phyloP scores from a whole-genome alignment of 2,329 filamentous ascomycete species.

The Periconia sp. region DNA sequence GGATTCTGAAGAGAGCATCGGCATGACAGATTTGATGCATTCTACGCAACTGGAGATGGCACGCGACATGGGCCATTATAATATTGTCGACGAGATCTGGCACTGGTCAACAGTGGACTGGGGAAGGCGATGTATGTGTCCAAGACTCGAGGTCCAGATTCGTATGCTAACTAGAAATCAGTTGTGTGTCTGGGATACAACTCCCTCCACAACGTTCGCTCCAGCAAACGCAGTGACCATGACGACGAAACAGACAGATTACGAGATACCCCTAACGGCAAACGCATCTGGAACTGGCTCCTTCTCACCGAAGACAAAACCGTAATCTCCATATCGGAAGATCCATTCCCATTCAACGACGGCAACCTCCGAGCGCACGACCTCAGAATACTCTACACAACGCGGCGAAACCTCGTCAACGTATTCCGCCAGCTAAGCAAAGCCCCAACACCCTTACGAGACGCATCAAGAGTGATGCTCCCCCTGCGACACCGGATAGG shows the following conservation, averaged over 20 bases:
- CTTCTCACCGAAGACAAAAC: constrained; percentile 71
- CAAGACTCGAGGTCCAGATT: neutral
- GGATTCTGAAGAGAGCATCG: constrained; percentile 39
- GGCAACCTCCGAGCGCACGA: constrained; percentile 44
- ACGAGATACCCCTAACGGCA: constrained; percentile 50
- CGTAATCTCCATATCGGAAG: constrained; percentile 70
- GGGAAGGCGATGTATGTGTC: constrained; percentile 60
- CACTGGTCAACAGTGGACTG: constrained; percentile 75
- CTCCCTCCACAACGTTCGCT: constrained; percentile 54
- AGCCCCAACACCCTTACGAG: constrained; percentile 46
- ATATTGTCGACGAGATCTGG: constrained; percentile 70
- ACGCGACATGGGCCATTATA: constrained; percentile 53
- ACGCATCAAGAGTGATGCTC: constrained; percentile 46
- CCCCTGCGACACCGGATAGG: constrained; percentile 50
- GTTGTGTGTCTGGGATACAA: constrained; percentile 74
- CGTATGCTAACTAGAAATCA: constrained; percentile 31
- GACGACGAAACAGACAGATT: constrained; percentile 35
- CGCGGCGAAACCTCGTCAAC: constrained; percentile 61
- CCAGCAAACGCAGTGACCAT: constrained; percentile 20
- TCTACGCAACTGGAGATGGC: constrained; percentile 39
- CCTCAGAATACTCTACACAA: constrained; percentile 51
- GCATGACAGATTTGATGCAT: constrained; percentile 39
- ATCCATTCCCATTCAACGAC: constrained; percentile 47
- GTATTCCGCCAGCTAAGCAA: constrained; percentile 64
- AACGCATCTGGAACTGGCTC: constrained; percentile 70